Evolutionary conservation across 2,329 filamentous ascomycete species (phyloP), one percentile per base, ranked within the genome.

Genomic region (Microdochium trichocladiopsis): DNA sequence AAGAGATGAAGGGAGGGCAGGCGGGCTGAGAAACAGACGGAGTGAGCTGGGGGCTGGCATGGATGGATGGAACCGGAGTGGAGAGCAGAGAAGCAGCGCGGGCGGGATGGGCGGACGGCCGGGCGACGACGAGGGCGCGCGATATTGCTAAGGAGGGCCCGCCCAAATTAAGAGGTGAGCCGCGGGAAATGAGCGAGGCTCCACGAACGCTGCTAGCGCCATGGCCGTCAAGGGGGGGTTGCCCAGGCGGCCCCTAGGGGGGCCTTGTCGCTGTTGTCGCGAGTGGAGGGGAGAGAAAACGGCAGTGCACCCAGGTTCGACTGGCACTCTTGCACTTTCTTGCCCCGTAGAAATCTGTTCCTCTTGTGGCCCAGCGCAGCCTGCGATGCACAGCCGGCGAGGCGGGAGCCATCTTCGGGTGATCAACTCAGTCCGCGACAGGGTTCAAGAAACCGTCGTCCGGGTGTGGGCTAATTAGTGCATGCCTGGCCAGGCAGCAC

Each of bases 251-350:
- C n/a, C n/a, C n/a, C n/a, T n/a, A 45, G 37, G 37, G 16, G 37
- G 21, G 16, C 9, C 16, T 45, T 22, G 16, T 45, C 37, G 37
- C 16, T n/a, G 16, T 22, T n/a, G 37, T 45, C 37, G 37, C 37
- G 8, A 6, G 9, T 22, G 37, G 37, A 45, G 37, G 9, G 16
- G 6, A n/a, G n/a, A 45, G 21, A 8, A n/a, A n/a, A n/a, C n/a
- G 16, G 21, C 37, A 18, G 16, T 45, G 16, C 37, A 22, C 8
- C 16, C 21, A 45, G 37, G 25, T 31, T 57, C 61, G 41, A 61
- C 28, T 8, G 28, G 14, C 28, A 31, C 28, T 31, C 14, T 31
- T 31, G 28, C 28, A 31, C 28, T 14, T 14, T 8, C 28, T 14
- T 8, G 28, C 28, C 28, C 14, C 28, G 58, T 51, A 18, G 51